Conservation (phyloP, 1,284 basidiomycete species). For the Ceratobasidium sp. region DNA sequence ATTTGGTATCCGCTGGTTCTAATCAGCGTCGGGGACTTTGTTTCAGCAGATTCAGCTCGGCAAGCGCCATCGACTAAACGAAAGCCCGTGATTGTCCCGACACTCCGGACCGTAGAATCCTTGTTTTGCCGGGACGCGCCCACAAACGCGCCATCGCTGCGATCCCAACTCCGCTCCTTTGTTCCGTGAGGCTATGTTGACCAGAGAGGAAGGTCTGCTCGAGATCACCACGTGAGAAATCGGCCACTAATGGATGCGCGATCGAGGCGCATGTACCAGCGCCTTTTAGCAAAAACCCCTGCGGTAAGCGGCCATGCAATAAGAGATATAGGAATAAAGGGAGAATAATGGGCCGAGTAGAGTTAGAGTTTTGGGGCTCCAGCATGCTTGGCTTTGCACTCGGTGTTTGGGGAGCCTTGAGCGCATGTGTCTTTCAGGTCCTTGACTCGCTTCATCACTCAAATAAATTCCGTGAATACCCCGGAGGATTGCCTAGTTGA, state of each 20-base stretch:
- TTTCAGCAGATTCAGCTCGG: background rate
- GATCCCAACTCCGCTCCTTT: conserved; percentile 7
- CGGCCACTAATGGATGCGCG: conserved; percentile 15
- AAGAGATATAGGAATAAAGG: background rate
- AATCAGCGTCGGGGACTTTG: background rate
- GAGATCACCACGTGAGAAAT: conserved; percentile 19
- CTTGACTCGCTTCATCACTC: background rate
- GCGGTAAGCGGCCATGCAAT: background rate
- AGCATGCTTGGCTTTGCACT: background rate
- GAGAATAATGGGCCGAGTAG: background rate
- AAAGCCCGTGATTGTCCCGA: background rate
- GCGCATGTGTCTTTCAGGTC: background rate
- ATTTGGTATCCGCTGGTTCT: background rate
- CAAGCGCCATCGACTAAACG: conserved; percentile 5
- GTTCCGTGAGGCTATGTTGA: conserved; percentile 19
- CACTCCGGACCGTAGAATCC: background rate
- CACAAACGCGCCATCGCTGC: background rate
- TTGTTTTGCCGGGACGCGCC: background rate
- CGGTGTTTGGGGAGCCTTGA: background rate
- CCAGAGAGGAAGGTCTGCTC: background rate
- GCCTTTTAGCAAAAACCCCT: too few relatives aligned
- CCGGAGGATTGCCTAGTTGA: background rate
- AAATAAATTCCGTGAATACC: conserved; percentile 1
- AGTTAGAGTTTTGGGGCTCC: background rate
- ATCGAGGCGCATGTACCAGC: background rate